Conservation (phyloP, 83 land plant species). For the Picea engelmannii region DNA sequence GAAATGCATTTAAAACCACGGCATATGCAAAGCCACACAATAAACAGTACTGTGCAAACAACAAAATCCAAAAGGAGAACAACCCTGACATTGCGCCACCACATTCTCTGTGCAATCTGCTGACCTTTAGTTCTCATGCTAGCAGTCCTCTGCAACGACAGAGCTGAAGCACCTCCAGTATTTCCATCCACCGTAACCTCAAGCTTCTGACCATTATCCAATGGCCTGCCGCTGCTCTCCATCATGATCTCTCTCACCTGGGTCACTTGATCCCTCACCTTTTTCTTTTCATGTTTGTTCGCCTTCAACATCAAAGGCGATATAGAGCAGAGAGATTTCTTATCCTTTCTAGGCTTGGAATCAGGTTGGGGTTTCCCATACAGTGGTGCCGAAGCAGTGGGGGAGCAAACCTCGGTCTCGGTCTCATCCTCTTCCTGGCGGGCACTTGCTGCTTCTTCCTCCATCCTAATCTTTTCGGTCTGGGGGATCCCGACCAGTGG, state of each 20-base stretch:
- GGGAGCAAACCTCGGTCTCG: too few relatives aligned
- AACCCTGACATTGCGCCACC: slow-evolving; percentile 69
- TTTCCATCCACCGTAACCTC: slow-evolving; percentile 27
- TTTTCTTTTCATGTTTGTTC: slow-evolving; percentile 34
- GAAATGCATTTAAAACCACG: slow-evolving; percentile 37
- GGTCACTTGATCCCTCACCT: slow-evolving; percentile 16
- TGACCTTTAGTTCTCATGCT: slow-evolving; percentile 32
- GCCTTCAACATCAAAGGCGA: slow-evolving; percentile 33
- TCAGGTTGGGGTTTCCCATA: too few relatives aligned
- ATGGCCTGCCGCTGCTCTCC: too few relatives aligned
- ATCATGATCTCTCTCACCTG: too few relatives aligned
- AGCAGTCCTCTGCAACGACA: slow-evolving; percentile 35
- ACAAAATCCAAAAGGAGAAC: slow-evolving; percentile 53
- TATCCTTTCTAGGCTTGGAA: too few relatives aligned
- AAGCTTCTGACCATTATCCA: not conserved
- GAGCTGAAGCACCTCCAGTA: slow-evolving; percentile 1
- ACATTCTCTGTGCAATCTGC: slow-evolving; percentile 41
- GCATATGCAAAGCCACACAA: slow-evolving; percentile 64
- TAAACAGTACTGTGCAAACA: slow-evolving; percentile 56
- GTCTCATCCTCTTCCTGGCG: too few relatives aligned
- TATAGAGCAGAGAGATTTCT: too few relatives aligned
- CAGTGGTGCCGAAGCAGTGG: too few relatives aligned
- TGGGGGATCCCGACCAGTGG: not conserved
- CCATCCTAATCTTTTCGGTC: not conserved
- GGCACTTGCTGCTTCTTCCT: too few relatives aligned